Conservation (phyloP, 257 asterid species). For the Craterostigma plantagineum region DNA sequence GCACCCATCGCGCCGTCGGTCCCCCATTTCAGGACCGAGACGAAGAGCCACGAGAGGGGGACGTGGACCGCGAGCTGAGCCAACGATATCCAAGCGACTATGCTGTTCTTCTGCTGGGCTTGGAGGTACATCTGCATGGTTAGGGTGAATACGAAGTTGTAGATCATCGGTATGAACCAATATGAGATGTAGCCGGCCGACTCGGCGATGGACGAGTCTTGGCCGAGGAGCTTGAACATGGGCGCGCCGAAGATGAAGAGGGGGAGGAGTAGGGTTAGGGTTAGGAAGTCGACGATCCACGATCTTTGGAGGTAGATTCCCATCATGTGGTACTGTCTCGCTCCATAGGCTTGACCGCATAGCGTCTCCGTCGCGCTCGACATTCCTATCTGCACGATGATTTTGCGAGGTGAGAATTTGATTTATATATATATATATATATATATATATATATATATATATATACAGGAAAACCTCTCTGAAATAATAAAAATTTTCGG, state of each 20-base stretch:
- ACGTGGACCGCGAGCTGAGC: slow-evolving; percentile 25
- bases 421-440: no score
- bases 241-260: slow-evolving; percentile 28
- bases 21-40: slow-evolving; percentile 21
- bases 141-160: slow-evolving; percentile 34
- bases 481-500: no score
- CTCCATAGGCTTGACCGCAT: slow-evolving; percentile 62
- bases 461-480: no score
- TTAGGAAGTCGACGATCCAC: slow-evolving; percentile 42
- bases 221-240: slow-evolving; percentile 34
- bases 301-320: slow-evolving; percentile 52
- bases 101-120: slow-evolving; percentile 43
- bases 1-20: slow-evolving; percentile 42
- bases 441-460: no score
- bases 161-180: slow-evolving; percentile 42
- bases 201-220: slow-evolving; percentile 20
- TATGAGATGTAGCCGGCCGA: slow-evolving; percentile 32
- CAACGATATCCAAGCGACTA: slow-evolving; percentile 35
- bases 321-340: slow-evolving; percentile 52
- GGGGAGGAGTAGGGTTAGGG: slow-evolving; percentile 32
- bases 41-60: slow-evolving; percentile 41
- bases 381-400: slow-evolving; percentile 37
- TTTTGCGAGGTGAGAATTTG: no score
- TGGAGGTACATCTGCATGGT: slow-evolving; percentile 53
- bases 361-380: slow-evolving; percentile 64